Conservation (phyloP, 306 rosid genomes). For the Prinsepia uniflora region DNA sequence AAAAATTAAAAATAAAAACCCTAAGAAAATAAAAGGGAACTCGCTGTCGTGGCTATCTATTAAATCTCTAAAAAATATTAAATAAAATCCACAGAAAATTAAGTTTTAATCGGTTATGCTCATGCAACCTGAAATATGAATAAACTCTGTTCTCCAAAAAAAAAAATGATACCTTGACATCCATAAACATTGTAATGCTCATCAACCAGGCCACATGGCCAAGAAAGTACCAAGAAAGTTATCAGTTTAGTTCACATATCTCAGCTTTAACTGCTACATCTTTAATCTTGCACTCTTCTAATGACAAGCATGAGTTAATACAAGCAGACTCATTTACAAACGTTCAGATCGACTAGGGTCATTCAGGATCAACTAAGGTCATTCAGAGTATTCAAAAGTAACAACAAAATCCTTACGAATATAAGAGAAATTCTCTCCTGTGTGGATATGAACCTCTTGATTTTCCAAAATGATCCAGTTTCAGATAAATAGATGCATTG, state of each 20-base stretch:
- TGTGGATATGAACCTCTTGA: conserved; percentile 56
- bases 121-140: neutral
- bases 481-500: conserved; percentile 95
- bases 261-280: neutral
- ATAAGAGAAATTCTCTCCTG: neutral
- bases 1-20: too few species aligned
- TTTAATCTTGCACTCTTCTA: too few species aligned
- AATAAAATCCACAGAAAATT: neutral
- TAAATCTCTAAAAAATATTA: neutral
- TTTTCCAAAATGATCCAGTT: conserved; percentile 90
- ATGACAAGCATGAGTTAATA: too few species aligned
- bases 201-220: neutral
- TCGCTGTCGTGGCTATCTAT: too few species aligned
- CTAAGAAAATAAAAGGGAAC: too few species aligned
- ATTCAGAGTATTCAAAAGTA: neutral
- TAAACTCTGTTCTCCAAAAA: neutral
- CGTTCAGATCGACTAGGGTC: too few species aligned
- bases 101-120: neutral
- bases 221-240: too few species aligned
- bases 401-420: neutral
- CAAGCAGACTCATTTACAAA: too few species aligned
- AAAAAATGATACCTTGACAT: neutral
- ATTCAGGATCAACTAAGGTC: neutral
- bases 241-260: neutral
- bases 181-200: neutral